Evolutionary conservation across 192 early-diverging fungal species (phyloP).

Genomic region (Entrophospora sp.): DNA sequence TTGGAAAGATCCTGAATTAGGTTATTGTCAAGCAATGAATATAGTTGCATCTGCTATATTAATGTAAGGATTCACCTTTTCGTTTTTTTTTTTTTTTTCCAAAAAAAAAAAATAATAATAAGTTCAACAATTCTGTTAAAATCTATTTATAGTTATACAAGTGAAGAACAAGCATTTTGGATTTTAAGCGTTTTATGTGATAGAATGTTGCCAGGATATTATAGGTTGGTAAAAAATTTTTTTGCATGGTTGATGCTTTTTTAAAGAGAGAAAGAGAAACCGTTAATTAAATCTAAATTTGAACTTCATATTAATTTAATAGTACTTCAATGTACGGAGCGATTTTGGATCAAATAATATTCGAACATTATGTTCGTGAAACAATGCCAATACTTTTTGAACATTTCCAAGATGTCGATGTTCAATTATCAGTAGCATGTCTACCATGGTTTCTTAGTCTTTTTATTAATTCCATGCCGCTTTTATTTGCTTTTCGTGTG

Average conservation of each 20-base stretch:
- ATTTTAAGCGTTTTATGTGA: slow-evolving; percentile 84
- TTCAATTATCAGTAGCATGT: slow-evolving; percentile 93
- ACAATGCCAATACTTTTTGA: slow-evolving; percentile 84
- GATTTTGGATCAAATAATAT: slow-evolving; percentile 89
- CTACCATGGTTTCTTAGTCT: slow-evolving; percentile 97
- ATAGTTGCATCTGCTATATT: slow-evolving; percentile 92
- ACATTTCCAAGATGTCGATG: slow-evolving; percentile 80
- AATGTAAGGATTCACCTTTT: slow-evolving; percentile 42
- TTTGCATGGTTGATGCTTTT: neutral
- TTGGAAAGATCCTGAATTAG: slow-evolving; percentile 80
- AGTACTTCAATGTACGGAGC: slow-evolving; percentile 98
- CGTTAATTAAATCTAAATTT: neutral
- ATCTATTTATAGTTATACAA: slow-evolving; percentile 52
- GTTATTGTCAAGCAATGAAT: slow-evolving; percentile 99
- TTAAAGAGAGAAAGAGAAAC: no score
- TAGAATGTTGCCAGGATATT: slow-evolving; percentile 88
- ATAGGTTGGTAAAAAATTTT: slow-evolving; percentile 37
- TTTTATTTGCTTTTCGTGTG: slow-evolving; percentile 78
- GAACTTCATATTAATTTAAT: neutral
- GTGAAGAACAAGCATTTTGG: slow-evolving; percentile 98
- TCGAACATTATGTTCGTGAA: slow-evolving; percentile 79
- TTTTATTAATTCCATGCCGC: slow-evolving; percentile 94
- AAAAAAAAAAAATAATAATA: neutral
- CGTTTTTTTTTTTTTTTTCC: neutral
- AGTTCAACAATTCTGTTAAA: neutral